Base-by-base conservation (phyloP, 2,329 filamentous ascomycete genomes). In the Whalleya microplaca region DNA sequence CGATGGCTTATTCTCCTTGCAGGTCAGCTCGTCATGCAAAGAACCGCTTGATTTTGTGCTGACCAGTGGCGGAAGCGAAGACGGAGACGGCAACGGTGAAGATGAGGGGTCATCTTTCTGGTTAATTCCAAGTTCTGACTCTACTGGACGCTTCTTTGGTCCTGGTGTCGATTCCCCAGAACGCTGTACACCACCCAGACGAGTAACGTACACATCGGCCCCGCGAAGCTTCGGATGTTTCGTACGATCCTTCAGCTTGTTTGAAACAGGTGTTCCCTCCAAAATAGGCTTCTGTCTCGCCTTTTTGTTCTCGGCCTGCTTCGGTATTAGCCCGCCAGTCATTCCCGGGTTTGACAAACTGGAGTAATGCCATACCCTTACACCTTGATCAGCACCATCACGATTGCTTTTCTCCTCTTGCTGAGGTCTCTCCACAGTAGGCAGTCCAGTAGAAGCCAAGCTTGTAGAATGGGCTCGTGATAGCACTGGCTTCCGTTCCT, bases 171-270 rank as follows among this genome's bases (percentile, higher is more conserved):
- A 7, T 41, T 37, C n/a, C 8, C 27, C n/a, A 32, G 27, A 50
- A 21, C 32, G 47, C 37, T 21, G 21, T 29, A 19, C 41, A 27
- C 54, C 59, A 2, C 76, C 76, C 0, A 81, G 70, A 40, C 78
- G 71, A 27, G 75, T 74, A 16, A 83, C 80, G 56, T 83, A 83
- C 1, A 83, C 63, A 63, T 83, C 80, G 2, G 80, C 78, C 8
- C 79, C 78, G 27, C 77, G 71, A 0, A 83, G 73, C 40, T 76
- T 74, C 6, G 74, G 72, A 58, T 78, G 69, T 64, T 78, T 80
- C 63, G 72, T 79, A 9, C 78, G 74, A 3, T 77, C 75, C 20
- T 62, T 64, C 14, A 74, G 51, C 4, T 42, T 47, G 21, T 48
- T 40, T 19, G 47, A 44, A 16, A 19, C 23, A 16, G 23, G 12